A percentile compares a stretch with the other conserved stretches of the same genome.
Conservation (phyloP, 306 rosid species). For the Quercus variabilis region DNA sequence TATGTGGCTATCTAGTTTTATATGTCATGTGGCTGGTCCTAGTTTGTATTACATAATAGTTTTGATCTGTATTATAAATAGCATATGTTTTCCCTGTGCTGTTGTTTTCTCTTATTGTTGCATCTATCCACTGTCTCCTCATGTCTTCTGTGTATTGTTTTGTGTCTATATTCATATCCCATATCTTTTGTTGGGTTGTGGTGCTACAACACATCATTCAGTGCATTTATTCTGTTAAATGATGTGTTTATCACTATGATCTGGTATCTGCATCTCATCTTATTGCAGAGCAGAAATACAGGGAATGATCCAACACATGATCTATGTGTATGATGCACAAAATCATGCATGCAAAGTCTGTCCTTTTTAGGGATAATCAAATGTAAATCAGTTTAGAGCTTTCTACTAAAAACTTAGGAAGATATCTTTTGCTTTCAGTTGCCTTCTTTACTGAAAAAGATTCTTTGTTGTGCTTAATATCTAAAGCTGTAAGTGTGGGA, state of each 20-base stretch:
- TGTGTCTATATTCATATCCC: neutral
- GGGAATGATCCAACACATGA: neutral
- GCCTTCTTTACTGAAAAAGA: neutral
- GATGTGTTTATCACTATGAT: neutral
- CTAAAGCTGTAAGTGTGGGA: neutral
- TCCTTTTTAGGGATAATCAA: neutral
- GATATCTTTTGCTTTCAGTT: neutral
- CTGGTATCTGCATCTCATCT: neutral
- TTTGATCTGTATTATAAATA: neutral
- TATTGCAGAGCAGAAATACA: neutral
- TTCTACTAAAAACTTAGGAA: neutral
- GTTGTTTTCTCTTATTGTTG: neutral
- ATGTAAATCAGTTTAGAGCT: neutral
- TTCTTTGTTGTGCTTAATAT: neutral
- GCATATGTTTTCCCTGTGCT: neutral
- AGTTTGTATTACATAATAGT: neutral
- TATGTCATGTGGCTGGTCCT: neutral
- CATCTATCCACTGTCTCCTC: neutral
- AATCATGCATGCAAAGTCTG: neutral
- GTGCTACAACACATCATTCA: neutral
- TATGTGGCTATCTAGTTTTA: neutral
- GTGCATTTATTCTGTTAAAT: neutral
- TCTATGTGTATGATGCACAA: neutral
- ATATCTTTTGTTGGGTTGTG: neutral
- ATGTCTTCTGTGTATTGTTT: neutral